Conservation (phyloP, 306 rosid species). For the Dicorynia guianensis region DNA sequence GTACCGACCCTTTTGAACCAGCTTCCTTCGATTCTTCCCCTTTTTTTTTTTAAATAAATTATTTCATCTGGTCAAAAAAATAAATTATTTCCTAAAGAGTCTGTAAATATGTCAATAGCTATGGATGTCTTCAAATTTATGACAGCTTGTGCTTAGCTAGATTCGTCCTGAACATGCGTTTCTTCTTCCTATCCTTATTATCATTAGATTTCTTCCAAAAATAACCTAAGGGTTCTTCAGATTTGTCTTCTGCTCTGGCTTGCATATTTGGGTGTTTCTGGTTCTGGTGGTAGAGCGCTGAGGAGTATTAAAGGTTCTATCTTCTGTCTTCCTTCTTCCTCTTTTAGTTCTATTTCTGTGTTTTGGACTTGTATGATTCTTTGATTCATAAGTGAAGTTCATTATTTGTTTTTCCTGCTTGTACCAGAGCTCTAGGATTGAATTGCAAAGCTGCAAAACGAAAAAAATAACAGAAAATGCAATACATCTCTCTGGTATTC, state of each 20-base stretch:
- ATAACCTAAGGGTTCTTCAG: conserved; percentile 22
- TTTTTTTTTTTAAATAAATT: neutral
- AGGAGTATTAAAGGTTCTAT: conserved; percentile 39
- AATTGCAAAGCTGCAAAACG: conserved; percentile 22
- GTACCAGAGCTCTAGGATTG: conserved; percentile 25
- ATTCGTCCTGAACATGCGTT: conserved; percentile 41
- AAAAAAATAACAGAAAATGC: neutral
- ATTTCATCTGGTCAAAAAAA: no score
- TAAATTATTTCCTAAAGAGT: conserved; percentile 24
- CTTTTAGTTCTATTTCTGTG: neutral
- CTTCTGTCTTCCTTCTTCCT: conserved; percentile 30
- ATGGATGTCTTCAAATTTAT: conserved; percentile 46
- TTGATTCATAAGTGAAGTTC: conserved; percentile 29
- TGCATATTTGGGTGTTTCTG: conserved; percentile 10
- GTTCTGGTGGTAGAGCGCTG: conserved; percentile 14
- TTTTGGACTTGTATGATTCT: neutral
- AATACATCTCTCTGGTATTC: neutral
- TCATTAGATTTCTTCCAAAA: conserved; percentile 26
- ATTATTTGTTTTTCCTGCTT: conserved; percentile 30
- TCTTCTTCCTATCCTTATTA: conserved; percentile 31
- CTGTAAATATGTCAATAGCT: conserved; percentile 24
- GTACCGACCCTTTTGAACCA: conserved; percentile 16
- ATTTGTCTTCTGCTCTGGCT: conserved; percentile 21
- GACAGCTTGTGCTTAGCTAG: conserved; percentile 54
- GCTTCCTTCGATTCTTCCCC: conserved; percentile 6